Percentiles rank a stretch among this genome's conserved stretches.
Evolutionary conservation across 2,329 filamentous ascomycete genomes (phyloP).

Genomic region (Aspergillus calidoustus): DNA sequence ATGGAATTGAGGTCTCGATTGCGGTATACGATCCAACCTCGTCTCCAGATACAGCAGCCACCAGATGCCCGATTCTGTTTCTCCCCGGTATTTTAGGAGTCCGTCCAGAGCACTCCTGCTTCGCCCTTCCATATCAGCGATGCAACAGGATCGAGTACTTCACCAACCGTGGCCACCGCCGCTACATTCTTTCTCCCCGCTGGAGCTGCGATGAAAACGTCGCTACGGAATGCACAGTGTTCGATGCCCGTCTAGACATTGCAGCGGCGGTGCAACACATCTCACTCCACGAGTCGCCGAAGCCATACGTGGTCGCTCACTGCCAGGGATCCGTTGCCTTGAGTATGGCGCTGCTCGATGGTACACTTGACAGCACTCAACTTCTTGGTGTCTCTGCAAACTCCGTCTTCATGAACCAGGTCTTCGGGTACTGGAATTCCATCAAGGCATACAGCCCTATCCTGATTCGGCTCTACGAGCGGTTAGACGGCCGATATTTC

Average conservation of each 20-base stretch:
- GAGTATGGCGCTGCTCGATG: slow-evolving; percentile 11
- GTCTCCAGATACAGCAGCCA: background rate
- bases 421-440: slow-evolving; percentile 25
- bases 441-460: slow-evolving; percentile 12
- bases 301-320: slow-evolving; percentile 18
- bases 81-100: slow-evolving; percentile 13
- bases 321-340: slow-evolving; percentile 20
- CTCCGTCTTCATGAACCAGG: slow-evolving; percentile 29
- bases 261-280: slow-evolving; percentile 13
- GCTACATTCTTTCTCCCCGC: slow-evolving; percentile 13
- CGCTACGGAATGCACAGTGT: slow-evolving; percentile 12
- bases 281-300: background rate
- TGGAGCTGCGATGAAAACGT: slow-evolving; percentile 3
- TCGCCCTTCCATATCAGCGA: slow-evolving; percentile 12
- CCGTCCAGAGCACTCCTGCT: background rate
- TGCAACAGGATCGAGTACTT: slow-evolving; percentile 19
- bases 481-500: slow-evolving; percentile 22
- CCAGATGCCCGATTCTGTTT: slow-evolving; percentile 11
- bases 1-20: background rate
- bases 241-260: slow-evolving; percentile 16
- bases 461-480: slow-evolving; percentile 15
- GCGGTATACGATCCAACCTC: slow-evolving; percentile 7
- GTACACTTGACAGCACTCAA: slow-evolving; percentile 6
- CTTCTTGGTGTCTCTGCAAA: slow-evolving; percentile 27
- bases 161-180: background rate